These are phyloP conservation scores for Cytospora piceae DNA, from an alignment of 2,329 filamentous ascomycete species.

Conservation along the genomic window DNA sequence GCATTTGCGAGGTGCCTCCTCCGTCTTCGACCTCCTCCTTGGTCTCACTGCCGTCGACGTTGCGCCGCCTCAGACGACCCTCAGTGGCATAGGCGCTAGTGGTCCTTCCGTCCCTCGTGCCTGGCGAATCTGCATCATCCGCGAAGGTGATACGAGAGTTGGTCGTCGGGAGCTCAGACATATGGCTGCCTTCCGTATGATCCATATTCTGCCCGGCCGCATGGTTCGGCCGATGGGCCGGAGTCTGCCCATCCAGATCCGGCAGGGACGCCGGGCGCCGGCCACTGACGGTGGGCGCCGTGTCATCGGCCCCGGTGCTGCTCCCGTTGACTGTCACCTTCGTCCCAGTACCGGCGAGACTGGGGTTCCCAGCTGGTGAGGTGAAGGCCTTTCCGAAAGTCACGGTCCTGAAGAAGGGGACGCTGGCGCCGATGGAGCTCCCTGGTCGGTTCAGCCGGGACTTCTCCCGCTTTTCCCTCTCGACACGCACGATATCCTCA, in stretches of 20 bases:
- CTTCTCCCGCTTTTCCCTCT: constrained; percentile 33
- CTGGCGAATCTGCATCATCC: neutral
- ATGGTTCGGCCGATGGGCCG: neutral
- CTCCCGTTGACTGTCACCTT: neutral
- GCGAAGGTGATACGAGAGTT: constrained; percentile 20
- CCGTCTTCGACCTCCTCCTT: constrained; percentile 1
- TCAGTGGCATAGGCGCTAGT: constrained; percentile 11
- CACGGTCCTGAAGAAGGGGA: constrained; percentile 7
- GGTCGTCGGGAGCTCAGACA: neutral
- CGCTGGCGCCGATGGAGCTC: constrained; percentile 28
- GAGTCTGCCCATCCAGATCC: neutral
- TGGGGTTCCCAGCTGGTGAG: neutral
- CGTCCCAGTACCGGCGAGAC: constrained; percentile 12
- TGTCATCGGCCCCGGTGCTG: neutral
- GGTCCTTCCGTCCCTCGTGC: constrained; percentile 12
- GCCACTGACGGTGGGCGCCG: neutral
- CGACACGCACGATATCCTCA: constrained; percentile 51
- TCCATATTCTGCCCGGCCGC: neutral
- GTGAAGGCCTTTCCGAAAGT: constrained; percentile 24
- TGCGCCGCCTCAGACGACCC: neutral
- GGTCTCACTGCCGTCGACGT: neutral
- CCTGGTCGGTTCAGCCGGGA: constrained; percentile 32
- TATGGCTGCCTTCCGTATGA: neutral
- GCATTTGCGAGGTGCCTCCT: constrained; percentile 35
- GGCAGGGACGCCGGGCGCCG: constrained; percentile 20